A percentile compares a stretch with the other conserved stretches of the same genome.
These are phyloP conservation scores for Eucalyptus globulus DNA, from an alignment of 345 rosid species.

Conservation along the genomic window DNA sequence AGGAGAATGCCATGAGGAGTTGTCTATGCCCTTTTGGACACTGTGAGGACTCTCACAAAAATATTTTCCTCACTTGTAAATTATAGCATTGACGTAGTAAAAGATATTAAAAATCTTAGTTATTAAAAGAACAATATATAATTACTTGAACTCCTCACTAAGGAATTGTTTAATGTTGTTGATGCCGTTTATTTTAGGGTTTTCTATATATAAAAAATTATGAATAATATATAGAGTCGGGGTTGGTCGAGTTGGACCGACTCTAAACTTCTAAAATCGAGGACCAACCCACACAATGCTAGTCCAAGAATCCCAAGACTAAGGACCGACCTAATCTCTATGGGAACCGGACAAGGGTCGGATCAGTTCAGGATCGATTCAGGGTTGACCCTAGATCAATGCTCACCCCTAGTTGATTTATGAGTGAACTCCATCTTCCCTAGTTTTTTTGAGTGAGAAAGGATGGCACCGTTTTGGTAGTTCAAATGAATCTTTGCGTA, in stretches of 20 bases:
- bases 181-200: no score
- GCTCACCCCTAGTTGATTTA: neutral
- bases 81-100: rapidly evolving
- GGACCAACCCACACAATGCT: rapidly evolving
- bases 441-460: neutral
- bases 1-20: rapidly evolving
- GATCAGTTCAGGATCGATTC: rapidly evolving
- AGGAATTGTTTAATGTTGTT: no score
- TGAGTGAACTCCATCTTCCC: neutral
- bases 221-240: no score
- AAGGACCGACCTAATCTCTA: no score
- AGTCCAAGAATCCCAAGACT: rapidly evolving
- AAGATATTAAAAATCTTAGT: no score
- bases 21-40: no score
- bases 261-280: rapidly evolving
- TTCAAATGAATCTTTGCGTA: neutral
- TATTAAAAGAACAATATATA: no score
- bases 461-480: neutral
- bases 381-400: no score
- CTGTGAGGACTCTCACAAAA: no score
- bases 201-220: no score
- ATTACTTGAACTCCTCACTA: no score
- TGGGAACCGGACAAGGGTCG: rapidly evolving
- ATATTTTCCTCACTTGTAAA: no score
- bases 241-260: rapidly evolving